Base-by-base conservation (phyloP, 805 yeast genomes). In the Barnettozyma sp. region DNA sequence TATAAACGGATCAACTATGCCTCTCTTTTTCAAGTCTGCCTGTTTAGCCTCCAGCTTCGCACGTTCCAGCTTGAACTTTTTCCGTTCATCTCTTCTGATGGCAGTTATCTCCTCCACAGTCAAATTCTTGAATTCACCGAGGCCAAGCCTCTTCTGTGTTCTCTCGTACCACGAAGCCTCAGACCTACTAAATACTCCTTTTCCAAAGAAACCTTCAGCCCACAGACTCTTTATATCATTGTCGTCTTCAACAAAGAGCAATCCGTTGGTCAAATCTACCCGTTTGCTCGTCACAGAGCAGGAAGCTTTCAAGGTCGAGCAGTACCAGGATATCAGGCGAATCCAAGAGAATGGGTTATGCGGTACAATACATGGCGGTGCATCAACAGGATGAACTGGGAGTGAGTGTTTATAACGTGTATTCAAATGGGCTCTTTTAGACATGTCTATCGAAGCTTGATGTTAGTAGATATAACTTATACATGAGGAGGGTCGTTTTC, bases 141-240 rank as follows among this genome's bases (percentile, higher is more conserved):
- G 50, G 11, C 71, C 69, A 18, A 82, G 59, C 27, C 85, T 57
- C 31, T 77, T 65, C 22, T 62, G 58, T 1, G 85, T 76, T 36
- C 97, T 66, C n/a, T 63, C 65, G 30, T 54, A 58, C 97, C 97
- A 92, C 0, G 95, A 75, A 0, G 98, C 95, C 53, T 92, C 97
- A 39, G 94, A 82, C 44, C 98, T 66, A 23, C 95, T 83, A 30
- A 87, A 62, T 3, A 74, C 72, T 2, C 97, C 98, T 52, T 90
- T 92, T 6, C 98, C 98, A 54, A 86, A 92, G 53, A 87, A 92
- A 2, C 98, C 98, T 46, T 70, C 70, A 13, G 66, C 59, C 97
- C 97, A 92, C 3, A 92, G 60, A 26, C 58, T 58, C 15, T 50
- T 45, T 75, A 80, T 78, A 22, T 69, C 76, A 0, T 51, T 44